Base-by-base conservation (phyloP, 108 stramenopile species). In the Fistulifera pelliculosa region DNA sequence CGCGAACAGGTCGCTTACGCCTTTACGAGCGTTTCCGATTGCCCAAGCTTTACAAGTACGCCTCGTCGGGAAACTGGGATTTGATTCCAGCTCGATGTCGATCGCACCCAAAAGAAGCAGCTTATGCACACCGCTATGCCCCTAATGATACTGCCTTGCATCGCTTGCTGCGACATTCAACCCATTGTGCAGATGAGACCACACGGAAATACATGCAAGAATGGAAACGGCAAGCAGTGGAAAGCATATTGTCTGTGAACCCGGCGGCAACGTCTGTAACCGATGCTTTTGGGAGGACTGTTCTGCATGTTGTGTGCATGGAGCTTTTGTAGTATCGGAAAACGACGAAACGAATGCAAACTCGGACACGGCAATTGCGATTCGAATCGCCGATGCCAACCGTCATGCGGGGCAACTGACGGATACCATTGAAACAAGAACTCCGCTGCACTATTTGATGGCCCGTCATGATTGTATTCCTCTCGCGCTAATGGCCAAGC, bases 281-380 rank as follows among this genome's bases (percentile, higher is more conserved):
- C 48, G 77, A 78, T 56, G 58, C 66, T 10, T 67, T 63, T 56
- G 67, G 68, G 26, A 53, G 77, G 38, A 79, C 77, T 5, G 74
- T 74, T n/a, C 61, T 79, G 56, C 74, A 79, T 62, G 69, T 70
- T 51, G 71, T 71, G 15, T 65, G 64, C 57, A 58, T 65, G 57
- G 48, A 65, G 50, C 24, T 42, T n/a, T 47, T 14, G 23, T 23
- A 5, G 28, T 26, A 8, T 35, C 31, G 8, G 31, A 8, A 35
- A 35, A 35, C 31, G 31, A 35, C 31, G 31, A 35, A 35, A 35
- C 31, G 31, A 35, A 35, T 35, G 8, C 6, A 6, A 35, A 35
- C 31, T 35, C 31, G 31, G 31, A 35, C 31, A 35, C 31, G 31
- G 31, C 31, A 6, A 35, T 35, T 35, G 31, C 31, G 31, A 35